These are phyloP conservation scores for Aureobasidium sp. DNA, from an alignment of 2,329 filamentous ascomycete species.

Conservation along the genomic window DNA sequence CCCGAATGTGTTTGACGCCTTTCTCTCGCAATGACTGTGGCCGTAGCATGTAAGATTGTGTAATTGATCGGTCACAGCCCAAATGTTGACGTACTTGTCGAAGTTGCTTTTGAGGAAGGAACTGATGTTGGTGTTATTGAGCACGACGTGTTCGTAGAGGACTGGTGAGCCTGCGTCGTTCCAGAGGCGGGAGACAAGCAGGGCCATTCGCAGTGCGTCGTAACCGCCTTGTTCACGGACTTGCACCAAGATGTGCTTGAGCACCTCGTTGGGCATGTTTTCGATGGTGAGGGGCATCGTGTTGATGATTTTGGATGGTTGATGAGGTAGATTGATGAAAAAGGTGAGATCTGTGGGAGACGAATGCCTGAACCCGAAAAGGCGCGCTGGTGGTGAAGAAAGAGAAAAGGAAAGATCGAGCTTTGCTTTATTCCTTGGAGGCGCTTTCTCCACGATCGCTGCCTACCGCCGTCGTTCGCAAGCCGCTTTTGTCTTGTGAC, in stretches of 20 bases:
- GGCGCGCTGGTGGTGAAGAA: neutral
- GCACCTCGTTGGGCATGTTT: neutral
- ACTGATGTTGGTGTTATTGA: neutral
- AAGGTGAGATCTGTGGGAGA: neutral
- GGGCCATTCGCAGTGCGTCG: neutral
- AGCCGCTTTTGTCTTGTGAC: neutral
- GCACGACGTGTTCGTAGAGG: constrained; percentile 6
- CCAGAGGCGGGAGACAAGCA: neutral
- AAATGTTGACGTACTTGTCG: neutral
- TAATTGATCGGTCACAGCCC: neutral
- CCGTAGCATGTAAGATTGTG: neutral
- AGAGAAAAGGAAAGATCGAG: neutral
- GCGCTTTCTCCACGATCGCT: neutral
- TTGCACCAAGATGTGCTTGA: neutral
- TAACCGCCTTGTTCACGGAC: neutral
- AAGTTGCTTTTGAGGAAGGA: neutral
- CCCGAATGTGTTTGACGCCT: neutral
- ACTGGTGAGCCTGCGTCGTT: neutral
- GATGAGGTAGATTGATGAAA: neutral
- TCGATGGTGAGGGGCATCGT: neutral
- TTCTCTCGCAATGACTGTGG: neutral
- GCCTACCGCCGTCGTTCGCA: neutral
- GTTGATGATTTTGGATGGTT: neutral
- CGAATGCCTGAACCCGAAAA: neutral
- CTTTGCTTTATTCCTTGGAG: neutral